These are phyloP conservation scores for Dendrobium catenatum DNA, from an alignment of 106 monocot genomes.

Conservation along the genomic window DNA sequence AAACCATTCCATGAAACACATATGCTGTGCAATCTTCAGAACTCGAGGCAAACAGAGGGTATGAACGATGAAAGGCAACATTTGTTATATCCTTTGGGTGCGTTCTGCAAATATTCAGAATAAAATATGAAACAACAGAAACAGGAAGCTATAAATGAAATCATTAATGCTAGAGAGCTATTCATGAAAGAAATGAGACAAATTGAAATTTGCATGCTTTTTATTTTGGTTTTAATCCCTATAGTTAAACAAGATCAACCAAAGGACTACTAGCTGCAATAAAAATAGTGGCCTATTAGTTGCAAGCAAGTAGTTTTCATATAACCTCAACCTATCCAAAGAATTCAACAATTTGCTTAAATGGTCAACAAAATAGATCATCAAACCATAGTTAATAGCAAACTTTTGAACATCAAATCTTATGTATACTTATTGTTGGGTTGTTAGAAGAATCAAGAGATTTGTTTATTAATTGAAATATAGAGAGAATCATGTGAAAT, in stretches of 20 bases:
- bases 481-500: no score
- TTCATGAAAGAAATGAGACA: background rate
- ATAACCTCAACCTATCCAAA: background rate
- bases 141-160: background rate
- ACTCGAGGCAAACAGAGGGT: conserved; percentile 85
- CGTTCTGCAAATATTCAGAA: conserved; percentile 28
- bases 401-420: background rate
- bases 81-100: conserved; percentile 89
- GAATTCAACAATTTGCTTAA: background rate
- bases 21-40: conserved; percentile 90
- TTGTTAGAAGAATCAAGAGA: background rate
- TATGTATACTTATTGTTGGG: background rate
- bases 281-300: background rate
- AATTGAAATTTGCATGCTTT: no score
- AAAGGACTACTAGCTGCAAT: no score
- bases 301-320: background rate
- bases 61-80: conserved; percentile 82
- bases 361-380: background rate
- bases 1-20: conserved; percentile 93
- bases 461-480: no score
- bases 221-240: no score
- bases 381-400: background rate
- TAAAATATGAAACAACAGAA: background rate
- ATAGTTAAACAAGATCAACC: no score
- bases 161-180: background rate